Evolutionary conservation across 257 asterid species (phyloP), one percentile per base, ranked within the genome.

Genomic region (Striga asiatica): DNA sequence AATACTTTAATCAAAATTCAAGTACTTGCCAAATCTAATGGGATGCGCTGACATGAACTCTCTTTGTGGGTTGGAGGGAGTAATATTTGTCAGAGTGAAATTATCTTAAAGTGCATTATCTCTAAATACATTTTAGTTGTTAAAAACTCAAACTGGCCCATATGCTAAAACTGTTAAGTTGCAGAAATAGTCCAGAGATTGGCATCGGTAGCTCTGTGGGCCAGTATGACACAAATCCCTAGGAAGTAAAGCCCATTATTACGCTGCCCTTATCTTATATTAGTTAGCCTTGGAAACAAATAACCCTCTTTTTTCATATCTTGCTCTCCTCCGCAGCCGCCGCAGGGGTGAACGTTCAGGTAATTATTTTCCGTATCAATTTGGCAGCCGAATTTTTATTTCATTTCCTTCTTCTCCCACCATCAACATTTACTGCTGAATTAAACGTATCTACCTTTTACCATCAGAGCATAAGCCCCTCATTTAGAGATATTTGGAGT

Each of bases 221-320:
- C 54, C 67, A 9, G 27, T 28, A 19, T 31, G 54, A 61, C 7
- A 14, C 12, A 10, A 23, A 17, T 2, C 28, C 64, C 47, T 23
- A 3, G 22, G 49, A 13, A 62, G 20, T 14, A 53, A 41, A 28
- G 67, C 68, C 68, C 61, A 41, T 53, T 35, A 23, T 8, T 19
- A 42, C 14, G 16, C 47, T 18, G 8, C 9, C 32, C 43, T 13
- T 42, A 19, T 53, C 8, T 16, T 24, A 39, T 51, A 39, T 8
- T 0, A 34, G 67, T 35, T 17, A 52, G 12, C 8, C 54, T 38
- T n/a, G 54, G 41, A 62, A 42, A 6, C 25, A 42, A 8, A 41
- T n/a, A 51, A 51, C 67, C 67, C 60, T 41, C 20, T 1, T 52
- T 20, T 61, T 62, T 25, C 6, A 29, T 31, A 18, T 62, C 35